Evolutionary conservation across 148 eudicot genomes (phyloP), one percentile per base, ranked within the genome.

Genomic region (Pharnaceum exiguum): DNA sequence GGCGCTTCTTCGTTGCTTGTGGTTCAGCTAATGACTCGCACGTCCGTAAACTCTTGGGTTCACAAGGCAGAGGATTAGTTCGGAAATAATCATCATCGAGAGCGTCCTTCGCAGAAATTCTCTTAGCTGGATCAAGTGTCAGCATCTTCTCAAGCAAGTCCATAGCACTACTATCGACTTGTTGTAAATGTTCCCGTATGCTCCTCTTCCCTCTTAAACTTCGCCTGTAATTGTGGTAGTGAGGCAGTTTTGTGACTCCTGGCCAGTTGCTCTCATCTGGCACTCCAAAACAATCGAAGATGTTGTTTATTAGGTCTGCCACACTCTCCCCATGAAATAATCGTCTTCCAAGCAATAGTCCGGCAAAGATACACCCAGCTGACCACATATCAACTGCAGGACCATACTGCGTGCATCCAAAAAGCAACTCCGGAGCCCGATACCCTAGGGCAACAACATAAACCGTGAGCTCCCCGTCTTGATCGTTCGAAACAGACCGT

Each of bases 381-480:
- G 97, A 90, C 97, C 95, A 90, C 97, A 90, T 84, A 80, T 90
- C 97, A 67, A 90, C 97, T 66, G 97, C 91, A 48, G 95, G 91
- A 47, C 97, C 97, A 78, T 90, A 90, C 71, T 81, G 80, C n/a
- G 95, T 90, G 60, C 89, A 75, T 31, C 97, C 97, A 67, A 90
- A 91, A 42, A 90, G 76, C 83, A 90, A 62, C 59, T 90, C 97
- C n/a, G 97, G 97, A 64, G 97, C 95, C 97, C 97, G 84, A 67
- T 86, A 90, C 97, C 95, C 86, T 52, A 90, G 67, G 45, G 97
- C 87, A 63, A 90, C 84, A 33, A 90, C 97, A 67, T 87, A 91
- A 75, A 86, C 87, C 29, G 97, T 90, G 23, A 90, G 95, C 70
- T 82, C 84, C 30, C 86, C 89, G 68, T 84, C 87, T 36, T 82